Evolutionary conservation across 306 rosid species (phyloP).

Genomic region (Vachellia pachyceras): DNA sequence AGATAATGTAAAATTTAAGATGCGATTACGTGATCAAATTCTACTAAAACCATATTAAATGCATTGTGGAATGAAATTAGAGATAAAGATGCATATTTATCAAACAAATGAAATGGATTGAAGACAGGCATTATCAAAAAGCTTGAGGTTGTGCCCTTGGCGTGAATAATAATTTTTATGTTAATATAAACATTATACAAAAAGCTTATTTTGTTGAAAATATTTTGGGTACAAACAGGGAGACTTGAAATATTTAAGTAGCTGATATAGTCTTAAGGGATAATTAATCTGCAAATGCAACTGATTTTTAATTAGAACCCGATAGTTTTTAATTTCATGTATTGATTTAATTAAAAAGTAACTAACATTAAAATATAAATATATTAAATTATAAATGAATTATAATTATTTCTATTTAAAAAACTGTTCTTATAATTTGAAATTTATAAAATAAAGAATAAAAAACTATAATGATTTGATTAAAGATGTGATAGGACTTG

Average conservation of each 20-base stretch:
- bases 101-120: not conserved
- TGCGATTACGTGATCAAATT: not conserved
- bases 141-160: not conserved
- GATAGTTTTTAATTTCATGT: too few relatives aligned
- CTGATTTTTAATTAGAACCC: too few relatives aligned
- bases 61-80: too few relatives aligned
- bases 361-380: too few relatives aligned
- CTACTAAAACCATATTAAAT: not conserved
- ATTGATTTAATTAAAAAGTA: too few relatives aligned
- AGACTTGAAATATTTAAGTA: not conserved
- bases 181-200: not conserved
- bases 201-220: not conserved
- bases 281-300: too few relatives aligned
- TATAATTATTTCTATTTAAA: too few relatives aligned
- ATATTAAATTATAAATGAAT: too few relatives aligned
- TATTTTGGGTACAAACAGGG: not conserved
- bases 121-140: not conserved
- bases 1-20: not conserved
- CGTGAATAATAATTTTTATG: not conserved
- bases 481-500: too few relatives aligned
- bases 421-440: too few relatives aligned
- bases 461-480: too few relatives aligned
- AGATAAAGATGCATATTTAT: not conserved
- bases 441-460: too few relatives aligned
- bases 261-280: not conserved